Evolutionary conservation across 345 rosid genomes (phyloP).

Genomic region (Citropsis articulata): DNA sequence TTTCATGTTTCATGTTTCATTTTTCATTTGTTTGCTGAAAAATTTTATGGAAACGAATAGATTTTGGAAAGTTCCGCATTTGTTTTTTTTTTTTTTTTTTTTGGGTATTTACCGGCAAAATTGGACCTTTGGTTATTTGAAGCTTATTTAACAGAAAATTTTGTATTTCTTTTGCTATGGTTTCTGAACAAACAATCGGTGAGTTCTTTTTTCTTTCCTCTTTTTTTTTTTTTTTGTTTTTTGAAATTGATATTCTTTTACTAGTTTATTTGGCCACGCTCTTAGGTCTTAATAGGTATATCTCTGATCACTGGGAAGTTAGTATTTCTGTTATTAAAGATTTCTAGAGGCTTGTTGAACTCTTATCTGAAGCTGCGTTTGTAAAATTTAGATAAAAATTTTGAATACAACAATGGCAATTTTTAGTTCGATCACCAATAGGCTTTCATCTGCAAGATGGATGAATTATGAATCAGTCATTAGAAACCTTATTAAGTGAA

Average conservation of each 20-base stretch:
- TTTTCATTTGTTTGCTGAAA: slow-evolving; percentile 8
- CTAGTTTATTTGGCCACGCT: background rate
- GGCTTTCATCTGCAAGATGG: background rate
- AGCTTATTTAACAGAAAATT: background rate
- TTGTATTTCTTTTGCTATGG: background rate
- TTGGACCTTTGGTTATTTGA: background rate
- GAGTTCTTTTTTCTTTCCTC: too few relatives aligned
- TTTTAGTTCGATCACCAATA: background rate
- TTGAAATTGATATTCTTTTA: background rate
- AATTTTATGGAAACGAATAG: background rate
- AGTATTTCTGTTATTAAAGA: background rate
- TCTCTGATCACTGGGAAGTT: background rate
- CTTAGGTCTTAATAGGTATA: too few relatives aligned
- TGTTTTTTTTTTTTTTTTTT: background rate
- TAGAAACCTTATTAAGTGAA: background rate
- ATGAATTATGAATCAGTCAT: background rate
- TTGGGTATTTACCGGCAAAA: background rate
- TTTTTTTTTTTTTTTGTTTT: too few relatives aligned
- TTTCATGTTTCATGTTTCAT: background rate
- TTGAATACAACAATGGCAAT: background rate
- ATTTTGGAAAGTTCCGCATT: background rate
- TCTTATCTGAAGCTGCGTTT: too few relatives aligned
- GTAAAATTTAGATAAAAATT: background rate
- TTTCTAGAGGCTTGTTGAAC: background rate
- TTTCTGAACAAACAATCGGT: background rate